phyloP scores from a whole-genome alignment of 2,329 filamentous ascomycete genomes.

The Ophiostoma pallidulum region DNA sequence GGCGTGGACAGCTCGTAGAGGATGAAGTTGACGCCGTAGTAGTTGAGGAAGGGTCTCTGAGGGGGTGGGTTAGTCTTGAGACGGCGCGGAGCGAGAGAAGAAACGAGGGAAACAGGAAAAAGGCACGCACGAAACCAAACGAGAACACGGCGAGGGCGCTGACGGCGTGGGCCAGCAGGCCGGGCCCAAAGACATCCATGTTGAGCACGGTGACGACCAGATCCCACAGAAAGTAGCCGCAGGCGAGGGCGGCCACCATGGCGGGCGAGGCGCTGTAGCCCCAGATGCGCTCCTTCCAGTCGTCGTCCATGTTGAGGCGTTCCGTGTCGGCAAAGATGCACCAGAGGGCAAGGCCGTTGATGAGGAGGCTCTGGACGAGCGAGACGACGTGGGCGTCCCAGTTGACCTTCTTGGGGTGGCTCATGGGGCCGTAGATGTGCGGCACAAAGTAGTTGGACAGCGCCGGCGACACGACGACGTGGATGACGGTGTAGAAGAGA shows the following conservation, averaged over 20 bases:
- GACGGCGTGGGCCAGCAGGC: slow-evolving; percentile 67
- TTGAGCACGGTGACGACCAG: slow-evolving; percentile 59
- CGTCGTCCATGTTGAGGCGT: slow-evolving; percentile 48
- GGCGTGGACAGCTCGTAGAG: slow-evolving; percentile 81
- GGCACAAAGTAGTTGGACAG: slow-evolving; percentile 56
- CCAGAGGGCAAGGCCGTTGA: slow-evolving; percentile 65
- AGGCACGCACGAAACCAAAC: slow-evolving; percentile 74
- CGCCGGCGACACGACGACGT: slow-evolving; percentile 55
- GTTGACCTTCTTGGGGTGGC: slow-evolving; percentile 58
- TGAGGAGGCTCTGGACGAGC: slow-evolving; percentile 64
- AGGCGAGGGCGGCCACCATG: slow-evolving; percentile 65
- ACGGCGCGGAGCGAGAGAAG: not conserved
- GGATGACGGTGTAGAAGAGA: slow-evolving; percentile 58
- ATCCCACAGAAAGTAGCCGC: slow-evolving; percentile 82
- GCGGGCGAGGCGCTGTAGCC: slow-evolving; percentile 65
- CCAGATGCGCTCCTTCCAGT: slow-evolving; percentile 59
- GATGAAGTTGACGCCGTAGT: slow-evolving; percentile 71
- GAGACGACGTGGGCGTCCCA: slow-evolving; percentile 84
- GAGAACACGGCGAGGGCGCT: slow-evolving; percentile 65
- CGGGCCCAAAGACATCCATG: slow-evolving; percentile 63
- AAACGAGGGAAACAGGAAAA: slow-evolving; percentile 16
- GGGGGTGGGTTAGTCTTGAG: not conserved
- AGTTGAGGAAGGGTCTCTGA: slow-evolving; percentile 75
- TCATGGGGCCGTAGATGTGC: slow-evolving; percentile 51
- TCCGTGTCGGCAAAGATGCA: slow-evolving; percentile 61